These are phyloP conservation scores for Eimeria maxima DNA, from an alignment of 169 alveolate genomes.

Conservation along the genomic window DNA sequence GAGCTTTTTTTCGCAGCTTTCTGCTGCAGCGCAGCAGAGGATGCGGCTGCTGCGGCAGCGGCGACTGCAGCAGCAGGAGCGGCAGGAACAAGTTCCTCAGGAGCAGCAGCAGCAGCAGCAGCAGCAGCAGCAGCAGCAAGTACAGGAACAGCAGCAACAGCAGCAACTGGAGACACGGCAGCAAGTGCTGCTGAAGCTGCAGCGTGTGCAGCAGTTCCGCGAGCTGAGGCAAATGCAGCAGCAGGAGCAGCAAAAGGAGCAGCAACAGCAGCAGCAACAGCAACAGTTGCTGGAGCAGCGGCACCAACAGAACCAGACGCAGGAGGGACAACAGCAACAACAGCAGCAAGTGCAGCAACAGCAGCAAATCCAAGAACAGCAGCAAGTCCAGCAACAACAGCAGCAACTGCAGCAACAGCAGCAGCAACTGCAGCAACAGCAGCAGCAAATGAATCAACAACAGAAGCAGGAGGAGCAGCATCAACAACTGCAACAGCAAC, in stretches of 20 bases:
- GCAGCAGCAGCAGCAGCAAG: slow-evolving; percentile 11
- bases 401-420: slow-evolving; percentile 8
- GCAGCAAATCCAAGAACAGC: slow-evolving; percentile 16
- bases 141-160: background rate
- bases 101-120: background rate
- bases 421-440: background rate
- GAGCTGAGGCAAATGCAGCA: slow-evolving; percentile 1
- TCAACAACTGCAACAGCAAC: background rate
- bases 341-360: background rate
- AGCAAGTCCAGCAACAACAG: background rate
- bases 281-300: background rate
- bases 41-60: too few species aligned
- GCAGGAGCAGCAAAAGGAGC: slow-evolving; percentile 7
- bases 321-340: background rate
- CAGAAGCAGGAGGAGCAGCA: background rate
- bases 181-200: too few species aligned
- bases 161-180: too few species aligned
- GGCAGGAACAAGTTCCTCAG: too few species aligned
- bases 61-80: too few species aligned
- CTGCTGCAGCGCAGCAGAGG: too few species aligned
- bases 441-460: background rate
- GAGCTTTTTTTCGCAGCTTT: too few species aligned
- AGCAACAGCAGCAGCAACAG: slow-evolving; percentile 7
- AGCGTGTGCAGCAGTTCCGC: too few species aligned
- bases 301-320: background rate